Conservation (phyloP, 1,139 yeast species). For the Geotrichum australiense region DNA sequence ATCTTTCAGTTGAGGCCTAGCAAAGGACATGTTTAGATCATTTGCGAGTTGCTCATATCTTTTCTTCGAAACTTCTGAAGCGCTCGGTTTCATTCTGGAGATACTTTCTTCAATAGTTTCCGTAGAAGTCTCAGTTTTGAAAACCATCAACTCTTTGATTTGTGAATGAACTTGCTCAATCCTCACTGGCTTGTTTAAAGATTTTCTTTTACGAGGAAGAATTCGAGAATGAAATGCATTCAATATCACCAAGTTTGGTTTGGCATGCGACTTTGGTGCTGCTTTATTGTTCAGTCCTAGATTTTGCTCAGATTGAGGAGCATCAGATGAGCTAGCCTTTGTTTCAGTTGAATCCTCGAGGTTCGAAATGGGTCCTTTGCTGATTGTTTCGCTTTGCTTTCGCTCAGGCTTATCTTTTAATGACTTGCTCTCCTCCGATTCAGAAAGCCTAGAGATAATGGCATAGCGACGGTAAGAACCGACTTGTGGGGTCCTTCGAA, state of each 20-base stretch:
- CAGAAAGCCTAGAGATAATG: too few relatives aligned
- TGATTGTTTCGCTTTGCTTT: too few relatives aligned
- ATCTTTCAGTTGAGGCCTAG: constrained; percentile 32
- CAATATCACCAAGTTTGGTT: constrained; percentile 25
- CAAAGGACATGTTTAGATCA: constrained; percentile 32
- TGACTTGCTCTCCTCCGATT: too few relatives aligned
- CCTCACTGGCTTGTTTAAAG: constrained; percentile 17
- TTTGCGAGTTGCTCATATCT: constrained; percentile 30
- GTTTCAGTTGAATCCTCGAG: too few relatives aligned
- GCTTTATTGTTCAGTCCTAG: too few relatives aligned
- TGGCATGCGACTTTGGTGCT: too few relatives aligned
- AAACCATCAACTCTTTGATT: constrained; percentile 32
- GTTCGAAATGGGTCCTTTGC: too few relatives aligned
- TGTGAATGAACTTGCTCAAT: constrained; percentile 25
- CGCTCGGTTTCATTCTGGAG: constrained; percentile 32
- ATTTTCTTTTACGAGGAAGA: constrained; percentile 21
- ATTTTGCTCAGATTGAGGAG: too few relatives aligned
- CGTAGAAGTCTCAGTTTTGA: constrained; percentile 28
- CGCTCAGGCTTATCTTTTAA: too few relatives aligned
- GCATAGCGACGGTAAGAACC: too few relatives aligned
- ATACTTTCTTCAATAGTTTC: constrained; percentile 31
- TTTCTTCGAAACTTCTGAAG: constrained; percentile 27
- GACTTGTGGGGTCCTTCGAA: too few relatives aligned
- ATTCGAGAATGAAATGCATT: constrained; percentile 27
- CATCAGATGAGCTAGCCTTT: too few relatives aligned